Conservation (phyloP, 805 yeast genomes). For the Suhomyces xylopsoci region DNA sequence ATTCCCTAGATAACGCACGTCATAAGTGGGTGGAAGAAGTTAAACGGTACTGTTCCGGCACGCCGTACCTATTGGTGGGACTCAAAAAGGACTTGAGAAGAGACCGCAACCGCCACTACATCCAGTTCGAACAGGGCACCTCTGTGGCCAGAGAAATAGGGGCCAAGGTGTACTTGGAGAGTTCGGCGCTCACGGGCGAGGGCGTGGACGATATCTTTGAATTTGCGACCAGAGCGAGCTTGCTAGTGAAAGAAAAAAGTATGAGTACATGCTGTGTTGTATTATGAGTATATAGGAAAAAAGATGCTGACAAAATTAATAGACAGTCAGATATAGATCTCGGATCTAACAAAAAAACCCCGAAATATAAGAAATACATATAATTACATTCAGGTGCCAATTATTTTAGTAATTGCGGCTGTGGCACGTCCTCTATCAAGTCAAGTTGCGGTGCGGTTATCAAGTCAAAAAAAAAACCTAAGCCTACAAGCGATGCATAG, state of each 20-base stretch:
- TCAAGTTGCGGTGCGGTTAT: no score
- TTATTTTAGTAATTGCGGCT: no score
- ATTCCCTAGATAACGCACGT: constrained; percentile 77
- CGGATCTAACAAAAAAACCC: no score
- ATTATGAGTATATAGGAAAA: constrained; percentile 4
- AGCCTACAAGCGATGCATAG: no score
- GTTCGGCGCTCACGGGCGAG: constrained; percentile 90
- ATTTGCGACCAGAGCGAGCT: constrained; percentile 80
- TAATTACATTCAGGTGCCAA: no score
- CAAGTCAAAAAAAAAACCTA: no score
- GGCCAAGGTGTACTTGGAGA: constrained; percentile 79
- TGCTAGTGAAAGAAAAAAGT: constrained; percentile 40
- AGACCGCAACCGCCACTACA: constrained; percentile 42
- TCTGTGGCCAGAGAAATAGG: constrained; percentile 74
- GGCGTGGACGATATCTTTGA: constrained; percentile 95
- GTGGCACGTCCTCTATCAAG: no score
- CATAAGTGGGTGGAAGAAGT: constrained; percentile 89
- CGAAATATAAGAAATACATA: no score
- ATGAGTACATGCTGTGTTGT: constrained; percentile 34
- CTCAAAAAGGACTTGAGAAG: constrained; percentile 77
- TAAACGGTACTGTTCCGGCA: constrained; percentile 71
- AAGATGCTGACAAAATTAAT: not conserved
- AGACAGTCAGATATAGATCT: not conserved
- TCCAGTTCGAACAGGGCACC: constrained; percentile 59
- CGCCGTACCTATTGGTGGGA: constrained; percentile 78